phyloP scores from a whole-genome alignment of 1,284 basidiomycete species.

The Naganishia sp. region DNA sequence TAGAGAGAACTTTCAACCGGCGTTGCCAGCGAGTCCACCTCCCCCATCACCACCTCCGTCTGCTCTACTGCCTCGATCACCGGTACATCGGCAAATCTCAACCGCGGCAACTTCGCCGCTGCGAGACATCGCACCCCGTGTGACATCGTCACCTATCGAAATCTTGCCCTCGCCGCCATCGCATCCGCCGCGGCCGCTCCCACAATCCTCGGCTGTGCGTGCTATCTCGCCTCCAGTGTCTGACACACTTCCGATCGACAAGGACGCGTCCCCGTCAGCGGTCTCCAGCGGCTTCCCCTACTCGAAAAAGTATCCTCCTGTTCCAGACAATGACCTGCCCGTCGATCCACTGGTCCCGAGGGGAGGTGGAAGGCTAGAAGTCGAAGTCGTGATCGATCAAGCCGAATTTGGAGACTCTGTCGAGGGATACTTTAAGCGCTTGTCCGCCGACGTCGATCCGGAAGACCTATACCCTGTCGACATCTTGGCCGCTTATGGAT shows the following conservation, averaged over 20 bases:
- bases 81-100: too few relatives aligned
- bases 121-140: too few relatives aligned
- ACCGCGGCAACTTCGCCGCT: too few relatives aligned
- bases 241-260: too few relatives aligned
- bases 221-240: neutral
- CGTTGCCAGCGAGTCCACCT: neutral
- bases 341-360: constrained; percentile 3
- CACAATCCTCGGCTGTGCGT: neutral
- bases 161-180: constrained; percentile 5
- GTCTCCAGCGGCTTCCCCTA: too few relatives aligned
- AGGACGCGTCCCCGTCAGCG: too few relatives aligned
- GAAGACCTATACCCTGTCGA: constrained; percentile 11
- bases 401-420: constrained; percentile 13
- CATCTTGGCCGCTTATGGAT: constrained; percentile 11
- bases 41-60: constrained; percentile 4
- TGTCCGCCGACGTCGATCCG: constrained; percentile 1
- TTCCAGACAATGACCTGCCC: constrained; percentile 13
- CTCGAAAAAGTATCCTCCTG: neutral
- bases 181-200: constrained; percentile 9
- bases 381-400: constrained; percentile 24
- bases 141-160: neutral
- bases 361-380: constrained; percentile 16
- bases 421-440: constrained; percentile 20
- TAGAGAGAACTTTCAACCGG: neutral
- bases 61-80: neutral